Base-by-base conservation (phyloP, 148 eudicot species). In the Rhododendron molle region DNA sequence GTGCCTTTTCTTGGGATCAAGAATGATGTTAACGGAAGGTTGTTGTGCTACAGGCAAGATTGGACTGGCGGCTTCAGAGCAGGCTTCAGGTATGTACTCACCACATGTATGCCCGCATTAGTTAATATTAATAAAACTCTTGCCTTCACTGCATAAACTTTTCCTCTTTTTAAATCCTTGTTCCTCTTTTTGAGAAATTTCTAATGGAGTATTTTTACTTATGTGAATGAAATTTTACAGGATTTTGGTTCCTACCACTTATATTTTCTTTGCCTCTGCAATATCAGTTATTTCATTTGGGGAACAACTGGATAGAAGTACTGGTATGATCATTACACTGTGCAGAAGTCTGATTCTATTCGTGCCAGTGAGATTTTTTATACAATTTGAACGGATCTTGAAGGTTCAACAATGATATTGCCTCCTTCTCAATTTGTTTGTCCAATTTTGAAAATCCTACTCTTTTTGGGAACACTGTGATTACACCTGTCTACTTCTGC, bases 251-350 rank as follows among this genome's bases (percentile, higher is more conserved):
- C 99, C 99, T 81, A 95, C 98, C 9, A 97, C 99, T 58, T 97
- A 95, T 78, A 93, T 97, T 78, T 97, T 97, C 90, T 97, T 97
- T 89, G 98, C 99, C 88, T 97, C 99, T 74, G 98, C 99, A 40
- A 97, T 97, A 85, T 98, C 99, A 40, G 99, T 97, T 65, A 95
- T 97, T 90, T 97, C 99, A 44, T 97, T 97, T 69, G 99, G 99
- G 81, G 99, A 94, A 91, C 99, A 97, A 85, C 93, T 97, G 56
- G 98, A 95, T 86, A 92, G 98, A 89, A 90, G 85, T 83, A 95
- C 98, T 83, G 73, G 65, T 82, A 87, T 90, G 34, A 18, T n/a
- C 12, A 67, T 38, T 62, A 9, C 62, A 50, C 8, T 36, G 21
- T 26, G 43, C 7, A 60, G 49, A 12, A 50, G 76, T 72, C n/a